Conservation (phyloP, 371 early-diverging fungal species). For the Mucor sp. region DNA sequence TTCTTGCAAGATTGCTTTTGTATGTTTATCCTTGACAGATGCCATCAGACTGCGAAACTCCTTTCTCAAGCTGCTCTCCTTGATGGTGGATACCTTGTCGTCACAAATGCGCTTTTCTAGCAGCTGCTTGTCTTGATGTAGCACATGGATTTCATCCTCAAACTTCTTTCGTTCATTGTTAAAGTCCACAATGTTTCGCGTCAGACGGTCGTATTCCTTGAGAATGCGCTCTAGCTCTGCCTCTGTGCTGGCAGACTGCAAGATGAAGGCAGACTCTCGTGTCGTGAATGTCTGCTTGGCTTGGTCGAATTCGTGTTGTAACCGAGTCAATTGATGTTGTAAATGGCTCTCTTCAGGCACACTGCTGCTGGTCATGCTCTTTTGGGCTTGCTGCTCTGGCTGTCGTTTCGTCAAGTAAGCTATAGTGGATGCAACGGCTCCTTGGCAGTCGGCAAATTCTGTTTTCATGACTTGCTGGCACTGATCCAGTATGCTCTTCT, state of each 20-base stretch:
- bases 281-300: conserved; percentile 36
- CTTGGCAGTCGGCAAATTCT: not conserved
- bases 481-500: not conserved
- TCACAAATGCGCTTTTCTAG: conserved; percentile 38
- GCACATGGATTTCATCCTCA: conserved; percentile 22
- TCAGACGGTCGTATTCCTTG: conserved; percentile 54
- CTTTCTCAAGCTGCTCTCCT: conserved; percentile 47
- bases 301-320: not conserved
- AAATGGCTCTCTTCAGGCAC: not conserved
- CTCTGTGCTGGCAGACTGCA: conserved; percentile 43
- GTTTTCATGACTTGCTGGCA: not conserved
- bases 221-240: conserved; percentile 41
- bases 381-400: not conserved
- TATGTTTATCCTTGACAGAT: conserved; percentile 49
- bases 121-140: conserved; percentile 29
- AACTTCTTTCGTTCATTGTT: conserved; percentile 41
- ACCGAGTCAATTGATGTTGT: not conserved
- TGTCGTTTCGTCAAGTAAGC: not conserved
- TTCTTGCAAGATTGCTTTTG: conserved; percentile 43
- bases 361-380: not conserved
- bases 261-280: conserved; percentile 37
- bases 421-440: not conserved
- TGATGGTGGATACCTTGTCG: conserved; percentile 24
- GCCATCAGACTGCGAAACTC: conserved; percentile 62
- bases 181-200: conserved; percentile 51